A percentile compares a stretch with the other conserved stretches of the same genome.
Evolutionary conservation across 306 rosid genomes (phyloP).

Genomic region (Abrus pulchellus): DNA sequence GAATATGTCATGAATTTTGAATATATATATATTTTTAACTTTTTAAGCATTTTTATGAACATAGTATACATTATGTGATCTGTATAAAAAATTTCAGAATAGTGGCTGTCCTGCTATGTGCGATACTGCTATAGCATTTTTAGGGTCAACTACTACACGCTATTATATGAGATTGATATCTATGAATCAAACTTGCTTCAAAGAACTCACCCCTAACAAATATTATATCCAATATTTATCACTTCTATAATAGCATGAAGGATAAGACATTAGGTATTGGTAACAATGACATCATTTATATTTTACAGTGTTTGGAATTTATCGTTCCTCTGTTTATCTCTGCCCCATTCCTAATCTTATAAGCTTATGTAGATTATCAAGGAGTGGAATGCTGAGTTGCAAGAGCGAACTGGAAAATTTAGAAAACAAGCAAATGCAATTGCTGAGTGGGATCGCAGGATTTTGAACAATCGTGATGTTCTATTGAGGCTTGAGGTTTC

Average conservation of each 20-base stretch:
- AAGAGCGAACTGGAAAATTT: conserved; percentile 94
- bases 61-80: too few relatives aligned
- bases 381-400: conserved; percentile 96
- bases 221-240: not conserved
- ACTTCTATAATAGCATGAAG: conserved; percentile 10
- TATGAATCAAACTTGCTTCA: not conserved
- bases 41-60: too few relatives aligned
- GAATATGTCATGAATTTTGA: too few relatives aligned
- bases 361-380: conserved; percentile 72
- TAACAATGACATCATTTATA: conserved; percentile 17
- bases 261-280: conserved; percentile 27
- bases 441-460: conserved; percentile 95
- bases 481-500: conserved; percentile 86
- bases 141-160: too few relatives aligned
- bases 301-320: not conserved
- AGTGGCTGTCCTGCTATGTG: too few relatives aligned
- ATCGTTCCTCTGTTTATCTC: conserved; percentile 30
- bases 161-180: not conserved
- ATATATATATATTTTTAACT: too few relatives aligned
- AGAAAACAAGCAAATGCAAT: conserved; percentile 96
- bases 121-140: too few relatives aligned
- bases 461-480: conserved; percentile 89
- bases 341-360: conserved; percentile 25
- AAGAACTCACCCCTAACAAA: not conserved
- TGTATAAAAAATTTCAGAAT: too few relatives aligned